A percentile compares a stretch with the other conserved stretches of the same genome.
Conservation (phyloP, 2,329 filamentous ascomycete genomes). For the Cercospora canescens region DNA sequence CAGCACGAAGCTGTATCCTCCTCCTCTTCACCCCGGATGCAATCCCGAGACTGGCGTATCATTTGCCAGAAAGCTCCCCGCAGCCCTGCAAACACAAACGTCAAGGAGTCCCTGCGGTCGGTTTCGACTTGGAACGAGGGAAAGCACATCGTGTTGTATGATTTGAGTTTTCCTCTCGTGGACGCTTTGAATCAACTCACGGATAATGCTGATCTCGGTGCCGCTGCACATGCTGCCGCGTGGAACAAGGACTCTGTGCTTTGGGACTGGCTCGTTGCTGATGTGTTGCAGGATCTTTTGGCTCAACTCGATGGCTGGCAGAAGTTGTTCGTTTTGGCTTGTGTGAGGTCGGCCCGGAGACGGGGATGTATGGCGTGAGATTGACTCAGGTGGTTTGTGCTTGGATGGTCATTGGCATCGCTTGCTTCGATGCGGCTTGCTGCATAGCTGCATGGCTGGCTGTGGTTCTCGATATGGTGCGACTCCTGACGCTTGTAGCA, state of each 20-base stretch:
- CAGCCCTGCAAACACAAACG: background rate
- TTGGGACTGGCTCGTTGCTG: background rate
- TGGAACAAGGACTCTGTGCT: background rate
- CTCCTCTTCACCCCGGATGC: background rate
- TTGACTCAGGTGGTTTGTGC: background rate
- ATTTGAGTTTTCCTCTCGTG: background rate
- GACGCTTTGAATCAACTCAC: background rate
- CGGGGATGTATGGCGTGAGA: background rate
- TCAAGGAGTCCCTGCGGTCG: background rate
- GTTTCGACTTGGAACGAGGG: background rate
- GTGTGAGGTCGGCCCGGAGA: background rate
- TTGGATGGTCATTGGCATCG: too few species aligned
- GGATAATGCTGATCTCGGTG: background rate
- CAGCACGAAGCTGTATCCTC: too few species aligned
- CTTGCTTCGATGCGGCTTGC: too few species aligned
- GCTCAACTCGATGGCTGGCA: background rate
- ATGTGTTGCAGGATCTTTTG: background rate
- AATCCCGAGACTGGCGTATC: background rate
- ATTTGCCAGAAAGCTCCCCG: background rate
- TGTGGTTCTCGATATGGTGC: too few species aligned
- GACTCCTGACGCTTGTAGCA: too few species aligned
- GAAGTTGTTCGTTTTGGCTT: conserved; percentile 5
- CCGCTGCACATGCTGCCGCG: background rate
- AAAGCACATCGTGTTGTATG: background rate
- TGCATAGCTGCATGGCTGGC: too few species aligned